These are phyloP conservation scores for Blastomyces parvus DNA, from an alignment of 2,329 filamentous ascomycete species.

Conservation along the genomic window DNA sequence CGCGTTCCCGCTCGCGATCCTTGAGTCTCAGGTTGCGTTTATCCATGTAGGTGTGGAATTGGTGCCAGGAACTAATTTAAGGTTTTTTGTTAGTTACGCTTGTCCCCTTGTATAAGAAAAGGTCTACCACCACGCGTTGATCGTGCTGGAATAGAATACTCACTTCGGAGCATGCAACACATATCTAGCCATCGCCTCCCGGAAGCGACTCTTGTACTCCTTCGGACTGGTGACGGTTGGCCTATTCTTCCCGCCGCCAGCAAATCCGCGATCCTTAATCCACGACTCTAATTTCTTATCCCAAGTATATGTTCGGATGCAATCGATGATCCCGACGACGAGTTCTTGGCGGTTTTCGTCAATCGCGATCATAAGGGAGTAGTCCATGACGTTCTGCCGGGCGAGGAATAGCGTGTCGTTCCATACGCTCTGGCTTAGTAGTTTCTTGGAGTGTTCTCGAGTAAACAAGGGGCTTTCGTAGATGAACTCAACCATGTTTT, in stretches of 20 bases:
- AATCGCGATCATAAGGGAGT: slow-evolving; percentile 95
- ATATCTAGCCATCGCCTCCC: slow-evolving; percentile 91
- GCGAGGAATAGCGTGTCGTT: slow-evolving; percentile 95
- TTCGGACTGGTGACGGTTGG: slow-evolving; percentile 95
- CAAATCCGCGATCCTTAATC: slow-evolving; percentile 94
- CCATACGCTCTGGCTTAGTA: slow-evolving; percentile 84
- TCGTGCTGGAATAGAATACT: slow-evolving; percentile 14
- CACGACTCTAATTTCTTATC: slow-evolving; percentile 99
- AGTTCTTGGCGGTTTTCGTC: slow-evolving; percentile 84
- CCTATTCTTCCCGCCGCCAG: slow-evolving; percentile 65
- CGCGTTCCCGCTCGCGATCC: slow-evolving; percentile 8
- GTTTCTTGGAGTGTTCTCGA: slow-evolving; percentile 89
- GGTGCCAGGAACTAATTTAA: slow-evolving; percentile 16
- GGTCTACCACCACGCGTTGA: neutral
- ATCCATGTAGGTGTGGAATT: slow-evolving; percentile 13
- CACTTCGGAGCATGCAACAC: slow-evolving; percentile 45
- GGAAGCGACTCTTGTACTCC: slow-evolving; percentile 92
- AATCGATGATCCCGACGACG: slow-evolving; percentile 96
- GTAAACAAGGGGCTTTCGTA: slow-evolving; percentile 95
- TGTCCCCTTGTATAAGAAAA: neutral
- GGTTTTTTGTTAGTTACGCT: neutral
- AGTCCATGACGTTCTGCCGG: slow-evolving; percentile 97
- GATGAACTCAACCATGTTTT: slow-evolving; percentile 99
- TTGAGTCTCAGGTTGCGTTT: slow-evolving; percentile 5
- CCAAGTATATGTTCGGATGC: slow-evolving; percentile 97